A percentile compares a stretch with the other conserved stretches of the same genome.
Conservation (phyloP, 129 eudicot species). For the Lonicera japonica region DNA sequence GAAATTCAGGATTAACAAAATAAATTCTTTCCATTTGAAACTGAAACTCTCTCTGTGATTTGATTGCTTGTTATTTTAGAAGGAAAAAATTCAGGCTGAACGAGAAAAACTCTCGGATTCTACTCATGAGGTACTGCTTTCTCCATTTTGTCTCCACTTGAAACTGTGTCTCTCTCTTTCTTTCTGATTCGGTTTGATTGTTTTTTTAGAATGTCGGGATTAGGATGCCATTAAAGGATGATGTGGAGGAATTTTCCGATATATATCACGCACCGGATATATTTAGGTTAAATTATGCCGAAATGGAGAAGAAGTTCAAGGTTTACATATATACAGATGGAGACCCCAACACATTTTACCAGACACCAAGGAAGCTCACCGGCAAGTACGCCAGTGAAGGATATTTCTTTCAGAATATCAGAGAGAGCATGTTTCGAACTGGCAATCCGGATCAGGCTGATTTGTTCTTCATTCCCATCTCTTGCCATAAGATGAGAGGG, state of each 20-base stretch:
- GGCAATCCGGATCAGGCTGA: conserved; percentile 91
- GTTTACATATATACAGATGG: conserved; percentile 84
- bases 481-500: conserved; percentile 98
- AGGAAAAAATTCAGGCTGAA: no score
- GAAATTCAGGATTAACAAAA: no score
- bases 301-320: conserved; percentile 72
- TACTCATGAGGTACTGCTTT: no score
- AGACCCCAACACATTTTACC: conserved; percentile 81
- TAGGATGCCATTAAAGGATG: neutral
- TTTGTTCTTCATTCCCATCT: conserved; percentile 87
- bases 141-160: no score
- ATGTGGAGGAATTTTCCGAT: conserved; percentile 20
- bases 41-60: no score
- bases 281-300: conserved; percentile 64
- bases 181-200: neutral
- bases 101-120: no score
- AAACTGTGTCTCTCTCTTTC: no score
- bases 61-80: no score
- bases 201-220: neutral
- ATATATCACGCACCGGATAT: conserved; percentile 68
- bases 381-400: conserved; percentile 97
- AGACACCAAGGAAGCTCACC: conserved; percentile 87
- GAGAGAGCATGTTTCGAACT: conserved; percentile 71
- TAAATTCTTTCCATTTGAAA: no score
- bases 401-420: conserved; percentile 85